phyloP scores from a whole-genome alignment of 2,329 filamentous ascomycete species.

The Epichloe typhina region DNA sequence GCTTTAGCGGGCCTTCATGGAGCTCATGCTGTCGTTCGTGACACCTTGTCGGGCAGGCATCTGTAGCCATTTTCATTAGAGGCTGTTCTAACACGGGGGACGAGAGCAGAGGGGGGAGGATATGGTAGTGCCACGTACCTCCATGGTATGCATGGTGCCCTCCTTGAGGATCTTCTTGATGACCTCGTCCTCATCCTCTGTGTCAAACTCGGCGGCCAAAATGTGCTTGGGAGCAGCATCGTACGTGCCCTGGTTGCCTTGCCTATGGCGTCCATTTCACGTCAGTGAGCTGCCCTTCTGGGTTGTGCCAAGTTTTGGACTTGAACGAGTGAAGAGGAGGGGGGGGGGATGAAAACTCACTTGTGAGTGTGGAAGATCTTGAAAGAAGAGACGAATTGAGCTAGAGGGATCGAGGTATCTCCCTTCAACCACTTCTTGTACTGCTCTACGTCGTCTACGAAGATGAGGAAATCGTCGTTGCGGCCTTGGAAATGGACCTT shows the following conservation, averaged over 20 bases:
- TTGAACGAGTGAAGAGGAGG: neutral
- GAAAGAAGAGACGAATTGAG: constrained; percentile 76
- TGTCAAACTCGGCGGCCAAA: constrained; percentile 81
- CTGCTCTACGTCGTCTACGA: constrained; percentile 44
- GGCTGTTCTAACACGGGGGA: neutral
- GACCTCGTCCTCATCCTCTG: constrained; percentile 62
- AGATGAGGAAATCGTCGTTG: constrained; percentile 45
- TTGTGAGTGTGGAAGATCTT: constrained; percentile 83
- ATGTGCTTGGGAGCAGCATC: constrained; percentile 62
- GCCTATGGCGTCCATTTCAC: constrained; percentile 34
- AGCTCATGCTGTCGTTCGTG: constrained; percentile 39
- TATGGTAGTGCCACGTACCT: constrained; percentile 24
- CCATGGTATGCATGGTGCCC: constrained; percentile 52
- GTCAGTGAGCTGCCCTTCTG: neutral
- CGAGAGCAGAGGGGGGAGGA: constrained; percentile 3
- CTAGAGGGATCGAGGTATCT: constrained; percentile 66
- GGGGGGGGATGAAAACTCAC: constrained; percentile 39
- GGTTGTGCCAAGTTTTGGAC: neutral
- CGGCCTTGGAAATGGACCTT: constrained; percentile 80
- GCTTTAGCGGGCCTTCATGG: constrained; percentile 27
- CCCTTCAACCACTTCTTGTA: constrained; percentile 65
- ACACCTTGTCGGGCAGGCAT: constrained; percentile 37
- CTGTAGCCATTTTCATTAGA: constrained; percentile 16
- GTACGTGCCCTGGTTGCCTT: constrained; percentile 70
- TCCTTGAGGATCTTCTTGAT: constrained; percentile 70